These are phyloP conservation scores for Lathyrus sativus DNA, from an alignment of 306 rosid species.

Conservation along the genomic window DNA sequence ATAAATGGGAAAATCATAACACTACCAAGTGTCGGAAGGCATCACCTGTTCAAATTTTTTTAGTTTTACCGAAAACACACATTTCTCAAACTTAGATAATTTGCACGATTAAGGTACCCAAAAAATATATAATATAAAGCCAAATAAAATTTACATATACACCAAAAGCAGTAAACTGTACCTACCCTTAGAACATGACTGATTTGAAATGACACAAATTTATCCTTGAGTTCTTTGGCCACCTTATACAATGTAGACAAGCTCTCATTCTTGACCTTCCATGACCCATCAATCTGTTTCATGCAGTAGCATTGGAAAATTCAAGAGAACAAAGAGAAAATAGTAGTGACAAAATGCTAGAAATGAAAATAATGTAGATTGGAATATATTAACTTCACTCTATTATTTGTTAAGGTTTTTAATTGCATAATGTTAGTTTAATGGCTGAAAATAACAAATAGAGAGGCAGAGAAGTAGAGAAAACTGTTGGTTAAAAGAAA, in stretches of 20 bases:
- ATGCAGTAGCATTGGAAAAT: slow-evolving; percentile 37
- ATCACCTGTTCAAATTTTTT: slow-evolving; percentile 2
- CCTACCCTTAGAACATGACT: slow-evolving; percentile 88
- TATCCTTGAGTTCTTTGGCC: slow-evolving; percentile 71
- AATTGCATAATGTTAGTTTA: too few relatives aligned
- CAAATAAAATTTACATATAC: slow-evolving; percentile 18
- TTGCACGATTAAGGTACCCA: slow-evolving; percentile 3
- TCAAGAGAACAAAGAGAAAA: slow-evolving; percentile 28
- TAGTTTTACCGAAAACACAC: slow-evolving; percentile 12
- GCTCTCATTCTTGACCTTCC: slow-evolving; percentile 75
- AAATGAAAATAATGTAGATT: slow-evolving; percentile 12
- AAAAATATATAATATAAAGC: slow-evolving; percentile 16
- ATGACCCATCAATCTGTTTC: slow-evolving; percentile 79
- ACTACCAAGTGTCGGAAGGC: slow-evolving; percentile 22
- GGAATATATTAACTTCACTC: background rate
- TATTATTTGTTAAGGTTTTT: background rate
- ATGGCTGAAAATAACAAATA: too few relatives aligned
- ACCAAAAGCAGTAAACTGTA: slow-evolving; percentile 33
- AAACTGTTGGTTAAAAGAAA: too few relatives aligned
- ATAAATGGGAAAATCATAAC: background rate
- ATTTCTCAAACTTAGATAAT: background rate
- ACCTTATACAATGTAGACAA: slow-evolving; percentile 58
- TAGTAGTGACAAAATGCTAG: slow-evolving; percentile 21
- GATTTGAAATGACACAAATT: slow-evolving; percentile 74
- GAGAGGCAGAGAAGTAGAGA: too few relatives aligned